Conservation (phyloP, 805 yeast genomes). For the Wickerhamiella galacta region DNA sequence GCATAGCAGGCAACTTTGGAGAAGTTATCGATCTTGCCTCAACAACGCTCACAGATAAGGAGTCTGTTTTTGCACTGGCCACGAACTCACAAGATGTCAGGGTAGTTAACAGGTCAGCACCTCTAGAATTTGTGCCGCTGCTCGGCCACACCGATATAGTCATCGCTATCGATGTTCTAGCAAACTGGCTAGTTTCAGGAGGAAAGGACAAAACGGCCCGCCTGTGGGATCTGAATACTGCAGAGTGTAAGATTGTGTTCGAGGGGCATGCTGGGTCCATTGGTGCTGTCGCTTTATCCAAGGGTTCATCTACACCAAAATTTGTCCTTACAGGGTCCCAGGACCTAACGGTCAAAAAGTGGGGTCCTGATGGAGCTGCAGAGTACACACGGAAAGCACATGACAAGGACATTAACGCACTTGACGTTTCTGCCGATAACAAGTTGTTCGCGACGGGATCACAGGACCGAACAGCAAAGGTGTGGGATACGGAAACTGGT, state of each 20-base stretch:
- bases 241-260: conserved; percentile 40
- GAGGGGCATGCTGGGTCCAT: conserved; percentile 80
- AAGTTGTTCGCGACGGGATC: conserved; percentile 82
- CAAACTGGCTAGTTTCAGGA: conserved; percentile 80
- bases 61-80: conserved; percentile 49
- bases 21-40: conserved; percentile 79
- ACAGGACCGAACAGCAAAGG: conserved; percentile 78
- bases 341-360: conserved; percentile 72
- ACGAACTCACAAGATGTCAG: conserved; percentile 86
- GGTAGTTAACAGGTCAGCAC: conserved; percentile 32
- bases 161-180: conserved; percentile 66
- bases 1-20: conserved; percentile 84
- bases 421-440: conserved; percentile 85
- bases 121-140: conserved; percentile 31
- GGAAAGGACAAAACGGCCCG: conserved; percentile 78
- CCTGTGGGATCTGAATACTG: conserved; percentile 49
- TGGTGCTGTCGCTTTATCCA: conserved; percentile 64
- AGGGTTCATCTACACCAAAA: conserved; percentile 32
- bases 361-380: conserved; percentile 45
- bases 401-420: conserved; percentile 83
- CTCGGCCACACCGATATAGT: conserved; percentile 80
- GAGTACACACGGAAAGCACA: conserved; percentile 91
- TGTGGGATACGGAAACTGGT: conserved; percentile 79
- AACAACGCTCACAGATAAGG: conserved; percentile 1
- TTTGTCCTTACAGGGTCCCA: conserved; percentile 70